Evolutionary conservation across 495 filamentous ascomycete genomes (phyloP).

Genomic region (Hypoxylon cercidicola): DNA sequence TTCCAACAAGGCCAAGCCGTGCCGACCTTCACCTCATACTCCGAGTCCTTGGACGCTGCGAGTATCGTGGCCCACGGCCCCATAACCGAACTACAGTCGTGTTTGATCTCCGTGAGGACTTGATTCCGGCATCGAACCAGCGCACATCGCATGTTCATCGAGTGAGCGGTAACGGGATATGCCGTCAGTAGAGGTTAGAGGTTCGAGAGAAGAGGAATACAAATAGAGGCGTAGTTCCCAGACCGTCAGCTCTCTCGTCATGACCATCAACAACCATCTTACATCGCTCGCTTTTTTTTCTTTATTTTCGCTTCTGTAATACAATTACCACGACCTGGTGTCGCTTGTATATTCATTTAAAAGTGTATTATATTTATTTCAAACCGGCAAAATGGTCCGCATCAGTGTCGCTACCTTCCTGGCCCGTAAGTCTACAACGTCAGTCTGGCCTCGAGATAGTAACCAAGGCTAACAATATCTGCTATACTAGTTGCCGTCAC

Average conservation of each 20-base stretch:
- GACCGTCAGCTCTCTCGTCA: conserved; percentile 4
- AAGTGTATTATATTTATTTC: conserved; percentile 8
- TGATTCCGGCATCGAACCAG: conserved; percentile 11
- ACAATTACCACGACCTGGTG: conserved; percentile 43
- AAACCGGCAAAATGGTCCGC: conserved; percentile 53
- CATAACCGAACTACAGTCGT: conserved; percentile 7
- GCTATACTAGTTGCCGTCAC: conserved; percentile 43
- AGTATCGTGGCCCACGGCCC: conserved; percentile 1
- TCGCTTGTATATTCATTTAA: conserved; percentile 30
- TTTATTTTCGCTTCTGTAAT: conserved; percentile 15
- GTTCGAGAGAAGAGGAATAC: conserved; percentile 5
- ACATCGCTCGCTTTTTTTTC: conserved; percentile 1
- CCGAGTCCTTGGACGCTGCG: too few relatives aligned
- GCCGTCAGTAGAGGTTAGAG: too few relatives aligned
- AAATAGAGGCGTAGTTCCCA: conserved; percentile 22
- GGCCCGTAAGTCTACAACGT: conserved; percentile 42
- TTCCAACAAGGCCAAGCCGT: conserved; percentile 11
- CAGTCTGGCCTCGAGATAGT: not conserved
- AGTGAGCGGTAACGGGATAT: conserved; percentile 8
- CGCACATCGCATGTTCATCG: conserved; percentile 21
- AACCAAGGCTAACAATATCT: conserved; percentile 7
- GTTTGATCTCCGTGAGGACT: conserved; percentile 32
- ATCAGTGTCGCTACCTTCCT: conserved; percentile 45
- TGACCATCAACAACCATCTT: conserved; percentile 3
- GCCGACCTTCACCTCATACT: conserved; percentile 7